Conservation (phyloP, 139 green algal genomes). For the Tetraselmis striata region DNA sequence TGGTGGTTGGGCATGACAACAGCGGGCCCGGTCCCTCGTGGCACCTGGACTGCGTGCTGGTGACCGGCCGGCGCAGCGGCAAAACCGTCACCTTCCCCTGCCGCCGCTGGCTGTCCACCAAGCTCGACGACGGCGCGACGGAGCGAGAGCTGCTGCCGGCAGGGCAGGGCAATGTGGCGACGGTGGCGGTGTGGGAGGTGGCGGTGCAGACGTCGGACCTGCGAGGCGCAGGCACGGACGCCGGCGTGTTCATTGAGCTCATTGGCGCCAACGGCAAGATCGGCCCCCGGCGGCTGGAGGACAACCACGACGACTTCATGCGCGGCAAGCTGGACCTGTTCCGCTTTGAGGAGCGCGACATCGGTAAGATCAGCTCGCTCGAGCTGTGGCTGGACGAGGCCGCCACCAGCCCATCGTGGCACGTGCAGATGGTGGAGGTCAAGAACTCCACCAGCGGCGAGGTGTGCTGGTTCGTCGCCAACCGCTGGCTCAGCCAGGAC, state of each 20-base stretch:
- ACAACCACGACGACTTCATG: slow-evolving; percentile 13
- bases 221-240: slow-evolving; percentile 50
- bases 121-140: slow-evolving; percentile 21
- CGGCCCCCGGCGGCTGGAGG: slow-evolving; percentile 15
- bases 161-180: slow-evolving; percentile 11
- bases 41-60: slow-evolving; percentile 42
- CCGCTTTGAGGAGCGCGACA: slow-evolving; percentile 1
- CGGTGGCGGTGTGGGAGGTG: slow-evolving; percentile 24
- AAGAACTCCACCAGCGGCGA: slow-evolving; percentile 27
- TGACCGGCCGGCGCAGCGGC: slow-evolving; percentile 16
- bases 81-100: slow-evolving; percentile 17
- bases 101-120: slow-evolving; percentile 19
- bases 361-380: not conserved
- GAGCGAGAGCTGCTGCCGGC: slow-evolving; percentile 29
- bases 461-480: slow-evolving; percentile 12
- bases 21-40: slow-evolving; percentile 17
- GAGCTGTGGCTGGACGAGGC: slow-evolving; percentile 32
- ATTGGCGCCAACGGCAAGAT: slow-evolving; percentile 21
- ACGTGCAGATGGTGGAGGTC: slow-evolving; percentile 26
- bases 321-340: slow-evolving; percentile 15
- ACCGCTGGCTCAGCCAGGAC: slow-evolving; percentile 1
- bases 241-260: slow-evolving; percentile 38
- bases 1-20: not conserved
- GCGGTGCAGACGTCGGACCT: slow-evolving; percentile 37
- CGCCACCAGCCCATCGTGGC: slow-evolving; percentile 19